These are phyloP conservation scores for Triticum monococcum DNA, from an alignment of 176 grass and related monocot genomes.

Conservation along the genomic window DNA sequence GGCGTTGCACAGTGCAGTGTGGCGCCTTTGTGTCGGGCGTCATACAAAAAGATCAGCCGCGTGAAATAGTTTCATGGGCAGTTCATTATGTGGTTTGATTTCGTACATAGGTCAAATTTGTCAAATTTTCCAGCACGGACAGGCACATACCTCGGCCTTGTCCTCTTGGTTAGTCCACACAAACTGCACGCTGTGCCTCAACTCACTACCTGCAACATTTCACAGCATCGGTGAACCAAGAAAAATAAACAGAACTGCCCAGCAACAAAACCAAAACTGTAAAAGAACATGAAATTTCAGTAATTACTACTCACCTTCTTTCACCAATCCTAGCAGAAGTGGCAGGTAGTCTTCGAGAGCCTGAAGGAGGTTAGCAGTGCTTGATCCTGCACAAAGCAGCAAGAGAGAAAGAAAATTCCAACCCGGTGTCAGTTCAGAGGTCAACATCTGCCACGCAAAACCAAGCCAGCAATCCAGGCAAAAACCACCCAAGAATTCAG, in stretches of 20 bases:
- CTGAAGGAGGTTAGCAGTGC: constrained; percentile 60
- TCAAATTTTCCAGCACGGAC: no score
- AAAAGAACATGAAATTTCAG: no score
- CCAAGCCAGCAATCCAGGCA: no score
- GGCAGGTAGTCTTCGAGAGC: constrained; percentile 83
- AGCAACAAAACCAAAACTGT: no score
- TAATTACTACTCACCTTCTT: constrained; percentile 61
- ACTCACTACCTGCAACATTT: constrained; percentile 45
- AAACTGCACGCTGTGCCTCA: constrained; percentile 64
- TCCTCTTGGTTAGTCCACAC: constrained; percentile 93
- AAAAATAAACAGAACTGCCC: neutral
- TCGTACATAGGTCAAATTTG: no score
- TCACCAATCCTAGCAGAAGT: constrained; percentile 67
- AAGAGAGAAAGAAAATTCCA: neutral
- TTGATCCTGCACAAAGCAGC: constrained; percentile 44
- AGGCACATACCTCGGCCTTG: constrained; percentile 45
- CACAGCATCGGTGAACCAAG: neutral
- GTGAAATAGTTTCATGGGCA: no score
- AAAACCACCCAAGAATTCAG: constrained; percentile 14
- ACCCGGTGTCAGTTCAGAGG: constrained; percentile 15
- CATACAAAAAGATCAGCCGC: no score
- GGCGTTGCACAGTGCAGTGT: no score
- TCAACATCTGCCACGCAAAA: constrained; percentile 22
- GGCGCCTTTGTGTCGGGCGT: no score
- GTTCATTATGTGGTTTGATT: no score